A percentile compares a stretch with the other conserved stretches of the same genome.
Evolutionary conservation across 2,329 filamentous ascomycete genomes (phyloP).

Genomic region (Camillea tinctor): DNA sequence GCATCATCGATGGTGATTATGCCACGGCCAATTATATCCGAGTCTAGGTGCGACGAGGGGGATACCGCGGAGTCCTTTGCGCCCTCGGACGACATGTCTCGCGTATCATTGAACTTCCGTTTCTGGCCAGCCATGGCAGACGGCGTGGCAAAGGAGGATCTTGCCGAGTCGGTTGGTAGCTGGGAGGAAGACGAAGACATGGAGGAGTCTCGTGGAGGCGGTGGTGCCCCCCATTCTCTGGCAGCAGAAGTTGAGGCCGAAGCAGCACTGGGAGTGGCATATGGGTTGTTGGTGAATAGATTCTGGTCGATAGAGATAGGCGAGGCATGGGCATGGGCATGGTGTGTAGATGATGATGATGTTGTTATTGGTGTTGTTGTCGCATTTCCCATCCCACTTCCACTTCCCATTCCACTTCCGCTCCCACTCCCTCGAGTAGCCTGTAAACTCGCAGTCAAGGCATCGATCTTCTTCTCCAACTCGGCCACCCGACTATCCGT

Average conservation of each 20-base stretch:
- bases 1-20: slow-evolving; percentile 57
- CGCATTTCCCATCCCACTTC: no score
- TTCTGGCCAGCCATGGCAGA: slow-evolving; percentile 37
- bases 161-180: slow-evolving; percentile 14
- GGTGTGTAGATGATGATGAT: no score
- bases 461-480: slow-evolving; percentile 90
- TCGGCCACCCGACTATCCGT: slow-evolving; percentile 86
- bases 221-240: slow-evolving; percentile 25
- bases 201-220: slow-evolving; percentile 11
- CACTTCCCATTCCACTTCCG: no score
- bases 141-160: slow-evolving; percentile 13
- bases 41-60: slow-evolving; percentile 25
- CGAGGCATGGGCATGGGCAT: no score
- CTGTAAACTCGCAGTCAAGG: slow-evolving; percentile 75
- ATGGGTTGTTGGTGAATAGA: slow-evolving; percentile 6
- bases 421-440: slow-evolving; percentile 40
- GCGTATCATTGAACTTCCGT: slow-evolving; percentile 36
- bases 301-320: slow-evolving; percentile 19
- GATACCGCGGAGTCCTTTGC: slow-evolving; percentile 21
- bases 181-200: no score
- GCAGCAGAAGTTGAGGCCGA: not conserved
- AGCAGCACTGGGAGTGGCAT: not conserved
- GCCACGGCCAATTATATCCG: slow-evolving; percentile 58
- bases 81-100: slow-evolving; percentile 19
- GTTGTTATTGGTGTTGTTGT: no score